phyloP scores from a whole-genome alignment of 176 grass and related monocot genomes.

The Eragrostis nindensis region DNA sequence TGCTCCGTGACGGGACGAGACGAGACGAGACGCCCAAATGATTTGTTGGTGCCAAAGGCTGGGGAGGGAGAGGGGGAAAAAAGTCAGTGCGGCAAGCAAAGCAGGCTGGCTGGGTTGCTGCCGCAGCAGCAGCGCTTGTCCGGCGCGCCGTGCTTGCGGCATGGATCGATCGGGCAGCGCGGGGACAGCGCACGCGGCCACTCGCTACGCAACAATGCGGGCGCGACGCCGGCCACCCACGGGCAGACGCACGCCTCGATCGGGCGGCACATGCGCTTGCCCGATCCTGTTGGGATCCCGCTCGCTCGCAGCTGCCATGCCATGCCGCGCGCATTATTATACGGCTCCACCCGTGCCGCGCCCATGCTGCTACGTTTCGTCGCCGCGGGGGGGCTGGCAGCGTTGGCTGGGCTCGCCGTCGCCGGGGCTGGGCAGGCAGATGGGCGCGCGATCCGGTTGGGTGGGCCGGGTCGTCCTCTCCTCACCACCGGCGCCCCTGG shows the following conservation, averaged over 20 bases:
- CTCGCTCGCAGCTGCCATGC: too few species aligned
- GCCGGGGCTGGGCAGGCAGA: not conserved
- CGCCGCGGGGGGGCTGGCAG: not conserved
- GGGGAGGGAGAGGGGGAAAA: not conserved
- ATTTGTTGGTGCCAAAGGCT: slow-evolving; percentile 48
- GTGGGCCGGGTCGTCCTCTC: too few species aligned
- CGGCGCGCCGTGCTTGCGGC: not conserved
- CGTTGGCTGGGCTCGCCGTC: not conserved
- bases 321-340: not conserved
- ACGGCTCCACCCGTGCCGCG: not conserved
- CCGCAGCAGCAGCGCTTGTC: slow-evolving; percentile 21
- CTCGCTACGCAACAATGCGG: slow-evolving; percentile 35
- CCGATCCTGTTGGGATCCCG: slow-evolving; percentile 6
- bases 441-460: not conserved
- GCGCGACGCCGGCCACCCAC: not conserved
- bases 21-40: slow-evolving; percentile 49
- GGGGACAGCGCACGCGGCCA: not conserved
- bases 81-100: not conserved
- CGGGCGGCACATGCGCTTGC: not conserved
- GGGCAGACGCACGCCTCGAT: not conserved
- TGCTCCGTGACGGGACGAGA: not conserved
- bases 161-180: not conserved
- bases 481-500: not conserved
- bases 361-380: slow-evolving; percentile 1
- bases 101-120: too few species aligned